Evolutionary conservation across 768 basidiomycete genomes (phyloP), one percentile per base, ranked within the genome.

Genomic region (Boletus rubescentipes): DNA sequence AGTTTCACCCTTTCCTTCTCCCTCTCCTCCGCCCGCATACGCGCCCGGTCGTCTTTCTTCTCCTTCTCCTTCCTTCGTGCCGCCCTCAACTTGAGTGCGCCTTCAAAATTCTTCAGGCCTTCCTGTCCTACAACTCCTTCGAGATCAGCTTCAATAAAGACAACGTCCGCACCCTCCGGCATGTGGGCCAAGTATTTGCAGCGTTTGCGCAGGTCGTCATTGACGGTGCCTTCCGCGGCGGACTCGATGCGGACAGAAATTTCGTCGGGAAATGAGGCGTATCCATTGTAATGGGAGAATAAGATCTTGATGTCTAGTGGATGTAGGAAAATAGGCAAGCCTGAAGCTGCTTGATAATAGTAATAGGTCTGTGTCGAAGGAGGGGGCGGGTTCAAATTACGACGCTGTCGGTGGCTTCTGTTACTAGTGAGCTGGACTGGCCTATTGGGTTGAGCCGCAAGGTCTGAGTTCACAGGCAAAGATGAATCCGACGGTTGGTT

Each of bases 141-240:
- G 16, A 98, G 74, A 66, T 96, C 88, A 9, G 92, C 84, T 71
- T 99, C 95, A 49, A 98, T 76, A 71, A 98, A 98, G 21, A 93
- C 87, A 41, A 98, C 92, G 64, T 98, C 95, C 35, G 92, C 87
- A 40, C 91, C 87, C 53, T 92, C 87, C 2, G 95, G 91, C 61
- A 98, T 79, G 70, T 98, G 95, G 4, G 85, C 84, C 57, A 99
- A 86, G 70, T 98, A 98, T 68, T 95, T 96, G 78, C 93, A 98
- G 31, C 95, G 86, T 71, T 93, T 91, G 44, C 95, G 86, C 26
- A 99, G 77, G 55, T 97, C 94, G 55, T 95, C 94, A 69, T 96
- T 91, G 60, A 99, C 87, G 1, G 88, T 83, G 40, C 89, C 83
- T 67, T 91, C 87, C 3, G 82, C 77, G 21, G 81, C 77, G 14